Conservation (phyloP, 257 asterid genomes). For the Nicotiana benthamiana region DNA sequence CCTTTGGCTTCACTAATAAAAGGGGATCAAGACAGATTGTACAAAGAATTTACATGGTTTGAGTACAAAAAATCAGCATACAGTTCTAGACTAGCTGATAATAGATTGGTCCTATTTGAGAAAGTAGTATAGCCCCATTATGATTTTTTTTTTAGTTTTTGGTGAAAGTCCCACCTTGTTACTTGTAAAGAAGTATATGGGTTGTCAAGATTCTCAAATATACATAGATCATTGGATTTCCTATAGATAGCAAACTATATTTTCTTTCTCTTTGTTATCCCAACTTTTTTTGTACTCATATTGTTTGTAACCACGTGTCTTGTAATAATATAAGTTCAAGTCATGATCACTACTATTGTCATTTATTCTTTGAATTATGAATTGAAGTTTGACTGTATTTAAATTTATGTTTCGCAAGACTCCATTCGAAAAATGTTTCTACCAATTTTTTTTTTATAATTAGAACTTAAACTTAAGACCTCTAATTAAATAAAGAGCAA, state of each 20-base stretch:
- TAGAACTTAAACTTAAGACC: no score
- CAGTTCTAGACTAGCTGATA: conserved; percentile 23
- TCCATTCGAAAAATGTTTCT: no score
- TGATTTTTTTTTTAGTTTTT: background rate
- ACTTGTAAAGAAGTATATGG: background rate
- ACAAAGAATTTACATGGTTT: conserved; percentile 36
- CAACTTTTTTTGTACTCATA: background rate
- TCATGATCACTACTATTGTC: background rate
- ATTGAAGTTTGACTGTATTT: background rate
- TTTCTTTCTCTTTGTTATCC: background rate
- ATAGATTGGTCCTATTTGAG: conserved; percentile 26
- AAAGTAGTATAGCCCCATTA: conserved; percentile 24
- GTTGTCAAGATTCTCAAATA: background rate
- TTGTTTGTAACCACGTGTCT: background rate
- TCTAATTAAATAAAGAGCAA: no score
- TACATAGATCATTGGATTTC: background rate
- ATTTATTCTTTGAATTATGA: background rate
- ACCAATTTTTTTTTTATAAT: no score
- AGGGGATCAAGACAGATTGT: conserved; percentile 27
- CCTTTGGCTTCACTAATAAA: conserved; percentile 26
- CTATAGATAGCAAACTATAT: background rate
- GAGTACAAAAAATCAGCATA: conserved; percentile 35
- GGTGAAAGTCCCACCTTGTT: background rate
- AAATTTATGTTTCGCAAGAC: no score
- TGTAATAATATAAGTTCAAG: background rate